Conservation (phyloP, 2,329 filamentous ascomycete species). For the Pyrenochaeta sp. region DNA sequence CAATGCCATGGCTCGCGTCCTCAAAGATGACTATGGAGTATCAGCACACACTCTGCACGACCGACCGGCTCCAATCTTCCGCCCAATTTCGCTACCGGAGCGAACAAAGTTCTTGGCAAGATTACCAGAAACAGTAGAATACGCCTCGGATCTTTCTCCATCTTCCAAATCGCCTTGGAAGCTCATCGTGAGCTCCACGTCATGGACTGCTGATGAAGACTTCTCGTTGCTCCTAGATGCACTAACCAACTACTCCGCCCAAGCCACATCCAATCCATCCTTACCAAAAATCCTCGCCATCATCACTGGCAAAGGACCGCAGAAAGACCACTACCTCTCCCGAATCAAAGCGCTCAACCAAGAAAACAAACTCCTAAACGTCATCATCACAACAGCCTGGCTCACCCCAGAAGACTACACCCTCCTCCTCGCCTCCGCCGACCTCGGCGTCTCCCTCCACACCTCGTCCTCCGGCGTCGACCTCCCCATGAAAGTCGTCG, state of each 20-base stretch:
- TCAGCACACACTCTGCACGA: conserved; percentile 69
- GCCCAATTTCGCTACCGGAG: conserved; percentile 64
- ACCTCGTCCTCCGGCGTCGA: conserved; percentile 94
- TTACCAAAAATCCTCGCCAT: conserved; percentile 79
- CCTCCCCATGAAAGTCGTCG: conserved; percentile 98
- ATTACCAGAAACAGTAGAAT: conserved; percentile 68
- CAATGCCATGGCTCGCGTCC: conserved; percentile 80
- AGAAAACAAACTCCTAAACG: conserved; percentile 69
- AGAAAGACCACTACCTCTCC: conserved; percentile 76
- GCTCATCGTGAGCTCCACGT: conserved; percentile 90
- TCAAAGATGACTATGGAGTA: conserved; percentile 72
- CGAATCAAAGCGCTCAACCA: conserved; percentile 68
- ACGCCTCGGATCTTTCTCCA: conserved; percentile 63
- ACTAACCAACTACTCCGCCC: conserved; percentile 73
- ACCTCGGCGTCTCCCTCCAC: conserved; percentile 90
- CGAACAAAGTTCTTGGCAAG: conserved; percentile 66
- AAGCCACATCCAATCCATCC: conserved; percentile 53
- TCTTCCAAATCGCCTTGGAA: conserved; percentile 62
- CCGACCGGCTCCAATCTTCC: conserved; percentile 82
- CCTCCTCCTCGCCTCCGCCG: conserved; percentile 79
- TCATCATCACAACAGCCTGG: conserved; percentile 83
- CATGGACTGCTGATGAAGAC: conserved; percentile 97
- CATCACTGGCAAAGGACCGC: conserved; percentile 93
- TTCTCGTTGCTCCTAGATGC: conserved; percentile 88
- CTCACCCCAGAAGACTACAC: conserved; percentile 86